A percentile compares a stretch with the other conserved stretches of the same genome.
Conservation (phyloP, 2,329 filamentous ascomycete species). For the Xylaria sp. region DNA sequence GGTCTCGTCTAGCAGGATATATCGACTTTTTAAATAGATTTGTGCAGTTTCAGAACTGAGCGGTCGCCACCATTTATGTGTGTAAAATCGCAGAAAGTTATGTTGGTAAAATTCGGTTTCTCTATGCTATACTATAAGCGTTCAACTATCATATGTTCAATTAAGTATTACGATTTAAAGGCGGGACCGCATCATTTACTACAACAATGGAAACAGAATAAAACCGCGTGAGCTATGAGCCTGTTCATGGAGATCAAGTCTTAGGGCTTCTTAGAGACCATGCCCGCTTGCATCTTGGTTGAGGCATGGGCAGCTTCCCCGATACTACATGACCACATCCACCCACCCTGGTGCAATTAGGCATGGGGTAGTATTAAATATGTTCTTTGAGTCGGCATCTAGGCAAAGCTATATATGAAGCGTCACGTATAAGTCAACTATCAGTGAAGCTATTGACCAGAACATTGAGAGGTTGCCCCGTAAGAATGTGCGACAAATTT, state of each 20-base stretch:
- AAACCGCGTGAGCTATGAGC: background rate
- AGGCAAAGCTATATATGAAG: background rate
- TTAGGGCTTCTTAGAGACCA: background rate
- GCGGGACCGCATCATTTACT: background rate
- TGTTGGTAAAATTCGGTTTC: background rate
- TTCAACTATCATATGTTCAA: background rate
- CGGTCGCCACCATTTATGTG: background rate
- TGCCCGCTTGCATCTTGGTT: slow-evolving; percentile 2
- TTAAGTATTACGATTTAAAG: background rate
- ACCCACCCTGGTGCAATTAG: background rate
- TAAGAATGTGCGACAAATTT: too few species aligned
- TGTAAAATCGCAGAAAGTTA: background rate
- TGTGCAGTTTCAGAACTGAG: slow-evolving; percentile 9
- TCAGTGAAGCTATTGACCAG: background rate
- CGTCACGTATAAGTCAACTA: background rate
- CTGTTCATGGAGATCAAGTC: background rate
- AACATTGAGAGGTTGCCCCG: too few species aligned
- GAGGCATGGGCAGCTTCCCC: background rate
- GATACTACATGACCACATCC: slow-evolving; percentile 9
- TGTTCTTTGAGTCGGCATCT: background rate
- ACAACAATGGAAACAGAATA: background rate
- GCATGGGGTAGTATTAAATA: slow-evolving; percentile 8
- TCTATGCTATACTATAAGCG: background rate
- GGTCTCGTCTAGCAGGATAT: background rate
- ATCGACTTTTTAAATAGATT: slow-evolving; percentile 14